These are phyloP conservation scores for Candida quercuum DNA, from an alignment of 805 yeast species.

Conservation along the genomic window DNA sequence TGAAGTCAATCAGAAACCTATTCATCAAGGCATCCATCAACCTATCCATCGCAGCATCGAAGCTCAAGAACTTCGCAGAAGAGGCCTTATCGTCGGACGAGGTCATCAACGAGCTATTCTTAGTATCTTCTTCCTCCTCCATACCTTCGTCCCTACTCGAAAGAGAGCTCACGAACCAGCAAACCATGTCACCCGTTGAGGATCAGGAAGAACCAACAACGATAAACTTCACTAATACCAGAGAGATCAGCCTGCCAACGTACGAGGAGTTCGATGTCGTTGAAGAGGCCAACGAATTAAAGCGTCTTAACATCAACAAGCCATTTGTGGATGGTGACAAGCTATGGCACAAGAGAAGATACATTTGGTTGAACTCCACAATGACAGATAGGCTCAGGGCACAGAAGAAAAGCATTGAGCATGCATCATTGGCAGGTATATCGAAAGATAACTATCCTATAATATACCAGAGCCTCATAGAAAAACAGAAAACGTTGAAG, in stretches of 20 bases:
- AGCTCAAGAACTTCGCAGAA: slow-evolving; percentile 41
- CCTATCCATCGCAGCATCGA: slow-evolving; percentile 29
- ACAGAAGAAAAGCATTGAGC: slow-evolving; percentile 18
- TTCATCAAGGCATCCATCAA: slow-evolving; percentile 35
- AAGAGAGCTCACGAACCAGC: slow-evolving; percentile 8
- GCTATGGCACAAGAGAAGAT: slow-evolving; percentile 67
- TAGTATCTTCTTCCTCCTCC: slow-evolving; percentile 31
- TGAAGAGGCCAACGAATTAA: slow-evolving; percentile 18
- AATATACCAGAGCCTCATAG: slow-evolving; percentile 65
- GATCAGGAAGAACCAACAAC: neutral
- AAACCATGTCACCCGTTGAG: neutral
- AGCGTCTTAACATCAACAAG: slow-evolving; percentile 10
- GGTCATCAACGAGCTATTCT: slow-evolving; percentile 44
- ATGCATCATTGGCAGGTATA: slow-evolving; percentile 22
- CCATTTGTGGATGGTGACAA: slow-evolving; percentile 48
- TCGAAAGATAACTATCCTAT: slow-evolving; percentile 49
- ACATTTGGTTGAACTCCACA: slow-evolving; percentile 55
- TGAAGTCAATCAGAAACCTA: slow-evolving; percentile 24
- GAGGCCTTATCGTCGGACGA: slow-evolving; percentile 46
- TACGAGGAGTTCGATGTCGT: slow-evolving; percentile 28
- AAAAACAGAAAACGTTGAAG: slow-evolving; percentile 62
- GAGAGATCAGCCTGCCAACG: slow-evolving; percentile 11
- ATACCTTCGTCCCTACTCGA: slow-evolving; percentile 23
- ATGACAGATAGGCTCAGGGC: slow-evolving; percentile 15
- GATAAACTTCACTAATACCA: slow-evolving; percentile 5